Conservation (phyloP, 768 basidiomycete genomes). For the Rubroboletus pulcherrimus region DNA sequence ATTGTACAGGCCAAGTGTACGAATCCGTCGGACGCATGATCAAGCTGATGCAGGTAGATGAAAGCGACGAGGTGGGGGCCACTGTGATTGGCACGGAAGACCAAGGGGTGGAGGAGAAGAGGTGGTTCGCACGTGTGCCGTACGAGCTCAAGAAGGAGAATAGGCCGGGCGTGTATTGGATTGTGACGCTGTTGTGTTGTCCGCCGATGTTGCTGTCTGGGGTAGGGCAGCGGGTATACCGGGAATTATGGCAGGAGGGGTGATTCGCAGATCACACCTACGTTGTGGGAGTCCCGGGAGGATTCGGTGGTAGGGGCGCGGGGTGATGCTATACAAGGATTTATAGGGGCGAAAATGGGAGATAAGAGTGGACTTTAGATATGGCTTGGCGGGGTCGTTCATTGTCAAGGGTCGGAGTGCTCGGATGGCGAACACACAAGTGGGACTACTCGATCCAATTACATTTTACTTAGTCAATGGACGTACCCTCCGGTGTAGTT, state of each 20-base stretch:
- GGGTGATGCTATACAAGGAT: background rate
- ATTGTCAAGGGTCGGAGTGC: too few relatives aligned
- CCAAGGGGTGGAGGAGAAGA: background rate
- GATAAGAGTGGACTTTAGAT: background rate
- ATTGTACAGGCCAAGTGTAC: conserved; percentile 23
- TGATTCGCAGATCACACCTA: background rate
- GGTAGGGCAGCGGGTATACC: conserved; percentile 7
- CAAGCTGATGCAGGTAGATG: conserved; percentile 13
- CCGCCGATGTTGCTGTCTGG: conserved; percentile 11
- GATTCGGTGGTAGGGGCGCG: background rate
- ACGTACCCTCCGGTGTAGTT: background rate
- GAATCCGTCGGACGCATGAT: conserved; percentile 22
- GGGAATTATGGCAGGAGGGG: conserved; percentile 15
- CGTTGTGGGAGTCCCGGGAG: background rate
- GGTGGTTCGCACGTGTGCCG: conserved; percentile 8
- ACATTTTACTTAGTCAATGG: background rate
- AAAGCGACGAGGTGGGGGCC: background rate
- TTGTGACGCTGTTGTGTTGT: conserved; percentile 14
- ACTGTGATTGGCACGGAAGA: background rate
- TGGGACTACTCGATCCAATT: too few relatives aligned
- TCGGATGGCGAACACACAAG: too few relatives aligned
- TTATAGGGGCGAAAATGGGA: background rate
- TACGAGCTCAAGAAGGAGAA: conserved; percentile 14
- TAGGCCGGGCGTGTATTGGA: background rate
- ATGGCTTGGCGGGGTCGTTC: too few relatives aligned